These are phyloP conservation scores for Talaromyces liani DNA, from an alignment of 495 filamentous ascomycete species.

Conservation along the genomic window DNA sequence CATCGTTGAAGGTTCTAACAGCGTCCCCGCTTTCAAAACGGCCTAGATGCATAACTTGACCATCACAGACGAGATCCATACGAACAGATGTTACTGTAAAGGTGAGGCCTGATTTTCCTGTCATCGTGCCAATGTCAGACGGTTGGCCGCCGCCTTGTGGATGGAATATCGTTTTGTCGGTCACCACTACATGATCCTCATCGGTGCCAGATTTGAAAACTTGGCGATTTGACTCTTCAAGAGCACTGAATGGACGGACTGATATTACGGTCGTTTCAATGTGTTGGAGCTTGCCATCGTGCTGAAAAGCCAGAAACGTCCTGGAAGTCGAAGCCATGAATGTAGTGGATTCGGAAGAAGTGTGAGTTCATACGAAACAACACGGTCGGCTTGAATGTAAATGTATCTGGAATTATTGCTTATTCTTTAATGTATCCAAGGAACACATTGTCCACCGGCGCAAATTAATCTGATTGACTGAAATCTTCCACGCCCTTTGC, in stretches of 20 bases:
- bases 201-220: constrained; percentile 44
- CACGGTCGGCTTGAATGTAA: not conserved
- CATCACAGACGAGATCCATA: constrained; percentile 31
- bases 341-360: not conserved
- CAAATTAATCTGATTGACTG: not conserved
- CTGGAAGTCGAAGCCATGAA: constrained; percentile 12
- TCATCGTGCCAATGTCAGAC: constrained; percentile 50
- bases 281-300: constrained; percentile 41
- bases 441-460: not conserved
- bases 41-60: constrained; percentile 52
- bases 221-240: constrained; percentile 35
- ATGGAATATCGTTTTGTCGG: constrained; percentile 57
- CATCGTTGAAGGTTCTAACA: constrained; percentile 18
- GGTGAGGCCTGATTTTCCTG: constrained; percentile 12
- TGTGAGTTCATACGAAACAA: not conserved
- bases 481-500: not conserved
- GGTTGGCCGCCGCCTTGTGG: constrained; percentile 62
- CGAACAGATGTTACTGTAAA: constrained; percentile 48
- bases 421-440: not conserved
- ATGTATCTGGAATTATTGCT: not conserved
- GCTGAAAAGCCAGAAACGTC: constrained; percentile 48
- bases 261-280: constrained; percentile 35
- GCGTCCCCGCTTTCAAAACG: constrained; percentile 24
- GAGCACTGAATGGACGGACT: constrained; percentile 34
- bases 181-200: constrained; percentile 44